A percentile compares a stretch with the other conserved stretches of the same genome.
phyloP scores from a whole-genome alignment of 192 early-diverging fungal genomes.

The Gaertneriomyces semiglobifer region DNA sequence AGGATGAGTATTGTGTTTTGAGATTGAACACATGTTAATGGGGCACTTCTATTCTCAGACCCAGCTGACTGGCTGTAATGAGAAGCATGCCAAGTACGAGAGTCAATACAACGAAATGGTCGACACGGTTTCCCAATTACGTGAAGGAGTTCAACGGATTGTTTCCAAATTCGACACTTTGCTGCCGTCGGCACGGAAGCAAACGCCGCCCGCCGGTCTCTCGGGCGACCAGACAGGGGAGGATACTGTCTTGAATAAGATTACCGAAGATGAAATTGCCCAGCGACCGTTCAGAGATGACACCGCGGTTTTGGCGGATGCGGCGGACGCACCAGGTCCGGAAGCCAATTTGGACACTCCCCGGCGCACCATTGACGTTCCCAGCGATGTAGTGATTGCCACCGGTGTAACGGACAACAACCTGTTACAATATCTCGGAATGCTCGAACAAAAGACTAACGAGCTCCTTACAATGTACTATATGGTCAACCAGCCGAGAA shows the following conservation, averaged over 20 bases:
- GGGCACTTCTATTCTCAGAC: constrained; percentile 17
- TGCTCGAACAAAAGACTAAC: constrained; percentile 54
- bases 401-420: constrained; percentile 45
- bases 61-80: constrained; percentile 31
- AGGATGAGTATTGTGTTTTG: background rate
- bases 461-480: constrained; percentile 53
- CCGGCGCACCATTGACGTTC: background rate
- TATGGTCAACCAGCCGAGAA: constrained; percentile 48
- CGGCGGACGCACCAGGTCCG: too few relatives aligned
- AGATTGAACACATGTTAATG: background rate
- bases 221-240: too few relatives aligned
- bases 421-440: constrained; percentile 46
- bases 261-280: too few relatives aligned
- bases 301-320: too few relatives aligned
- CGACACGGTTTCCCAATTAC: constrained; percentile 34
- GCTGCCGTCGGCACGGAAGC: too few relatives aligned
- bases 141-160: constrained; percentile 38
- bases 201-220: too few relatives aligned
- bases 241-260: too few relatives aligned
- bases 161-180: constrained; percentile 32
- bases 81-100: constrained; percentile 35
- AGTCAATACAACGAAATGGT: constrained; percentile 41
- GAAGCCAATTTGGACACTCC: too few relatives aligned
- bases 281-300: too few relatives aligned
- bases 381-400: background rate